Base-by-base conservation (phyloP, 2,329 filamentous ascomycete genomes). In the Colletotrichum sp. region DNA sequence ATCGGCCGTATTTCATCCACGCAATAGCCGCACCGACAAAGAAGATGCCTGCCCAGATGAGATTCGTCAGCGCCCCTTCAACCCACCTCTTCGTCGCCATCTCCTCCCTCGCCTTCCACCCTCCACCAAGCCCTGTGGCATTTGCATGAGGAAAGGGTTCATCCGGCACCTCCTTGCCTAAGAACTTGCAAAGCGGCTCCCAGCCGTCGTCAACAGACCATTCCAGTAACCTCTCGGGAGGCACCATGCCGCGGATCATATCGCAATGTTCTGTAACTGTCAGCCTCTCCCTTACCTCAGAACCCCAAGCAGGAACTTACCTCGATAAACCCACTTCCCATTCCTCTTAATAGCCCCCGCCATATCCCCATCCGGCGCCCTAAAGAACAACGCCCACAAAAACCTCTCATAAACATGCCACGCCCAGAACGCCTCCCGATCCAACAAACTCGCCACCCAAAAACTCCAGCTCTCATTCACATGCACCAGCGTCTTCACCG, bases 131-230 rank as follows among this genome's bases (percentile, higher is more conserved):
- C 0, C 74, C 74, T 1, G 18, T 21, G 1, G 74, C 82, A 66
- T 85, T 86, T 2, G 81, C 80, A 60, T 82, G 81, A 2, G 85
- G 85, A 71, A 86, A 86, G n/a, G 78, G 75, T 34, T 77, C 69
- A 0, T 81, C 75, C 2, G 85, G 85, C 0, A 86, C 79, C 0
- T 81, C 80, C 72, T 84, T 84, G 16, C 81, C 82, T 3, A 87
- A 76, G 62, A 87, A 88, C 57, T 80, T 70, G 79, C 86, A 87
- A 4, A 88, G 83, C 12, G 85, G 85, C 64, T 79, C 83, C 86
- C 86, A 87, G 16, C 85, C 85, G 24, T 88, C 83, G 39, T 82
- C 79, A 1, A 84, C 80, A 12, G 82, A 80, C 81, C 82, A 87
- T 65, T 86, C 85, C 5, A 88, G 81, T 1, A 80, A 55, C 12